These are phyloP conservation scores for Amphicarpaea edgeworthii DNA, from an alignment of 306 rosid genomes.

Conservation along the genomic window DNA sequence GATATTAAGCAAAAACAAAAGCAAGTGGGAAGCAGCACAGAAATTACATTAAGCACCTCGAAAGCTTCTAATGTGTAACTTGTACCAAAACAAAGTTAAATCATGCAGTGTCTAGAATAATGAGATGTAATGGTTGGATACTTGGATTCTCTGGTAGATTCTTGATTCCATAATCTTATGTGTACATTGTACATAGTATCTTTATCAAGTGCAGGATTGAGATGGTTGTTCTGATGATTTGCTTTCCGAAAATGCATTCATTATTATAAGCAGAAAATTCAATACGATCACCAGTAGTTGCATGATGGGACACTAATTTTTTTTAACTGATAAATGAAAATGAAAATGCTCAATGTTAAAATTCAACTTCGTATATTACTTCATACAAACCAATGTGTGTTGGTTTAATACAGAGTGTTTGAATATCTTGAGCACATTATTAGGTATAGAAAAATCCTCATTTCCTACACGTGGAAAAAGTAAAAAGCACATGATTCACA, in stretches of 20 bases:
- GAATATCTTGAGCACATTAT: background rate
- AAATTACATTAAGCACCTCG: conserved; percentile 39
- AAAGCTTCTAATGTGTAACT: conserved; percentile 46
- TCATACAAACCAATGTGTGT: background rate
- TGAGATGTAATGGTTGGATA: conserved; percentile 41
- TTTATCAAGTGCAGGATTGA: conserved; percentile 41
- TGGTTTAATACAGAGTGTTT: background rate
- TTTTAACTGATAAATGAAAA: background rate
- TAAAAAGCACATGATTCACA: background rate
- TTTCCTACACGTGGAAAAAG: background rate
- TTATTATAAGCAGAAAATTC: conserved; percentile 3
- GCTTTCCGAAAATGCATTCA: background rate
- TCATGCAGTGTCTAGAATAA: conserved; percentile 20
- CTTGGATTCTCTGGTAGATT: conserved; percentile 48
- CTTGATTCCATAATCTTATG: conserved; percentile 36
- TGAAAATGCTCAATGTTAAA: conserved; percentile 2
- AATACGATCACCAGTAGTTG: background rate
- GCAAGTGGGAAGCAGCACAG: conserved; percentile 48
- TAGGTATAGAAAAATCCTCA: background rate
- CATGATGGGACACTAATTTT: background rate
- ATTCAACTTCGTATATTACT: background rate
- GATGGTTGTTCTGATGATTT: conserved; percentile 39
- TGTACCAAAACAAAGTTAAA: conserved; percentile 26
- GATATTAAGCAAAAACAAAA: conserved; percentile 52
- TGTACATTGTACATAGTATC: conserved; percentile 44